Percentiles rank a stretch among this genome's conserved stretches.
Conservation (phyloP, 2,329 filamentous ascomycete species). For the Aspergillus ibericus region DNA sequence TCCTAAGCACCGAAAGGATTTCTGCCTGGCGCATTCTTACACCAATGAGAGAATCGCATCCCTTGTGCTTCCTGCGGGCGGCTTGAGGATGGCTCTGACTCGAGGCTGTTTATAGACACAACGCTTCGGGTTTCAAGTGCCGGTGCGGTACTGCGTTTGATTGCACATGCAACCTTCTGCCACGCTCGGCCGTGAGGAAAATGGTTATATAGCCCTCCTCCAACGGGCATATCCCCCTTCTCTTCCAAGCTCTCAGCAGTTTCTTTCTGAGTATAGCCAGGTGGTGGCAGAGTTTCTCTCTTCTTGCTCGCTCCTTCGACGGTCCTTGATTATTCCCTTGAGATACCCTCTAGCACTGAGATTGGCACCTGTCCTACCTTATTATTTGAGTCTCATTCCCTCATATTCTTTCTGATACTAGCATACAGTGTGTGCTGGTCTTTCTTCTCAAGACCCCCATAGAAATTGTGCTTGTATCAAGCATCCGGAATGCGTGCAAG, state of each 20-base stretch:
- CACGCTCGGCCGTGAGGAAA: not conserved
- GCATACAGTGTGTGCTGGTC: not conserved
- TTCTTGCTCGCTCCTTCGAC: not conserved
- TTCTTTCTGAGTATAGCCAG: not conserved
- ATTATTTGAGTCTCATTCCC: not conserved
- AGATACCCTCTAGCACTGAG: not conserved
- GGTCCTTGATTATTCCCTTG: not conserved
- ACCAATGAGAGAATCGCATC: slow-evolving; percentile 24
- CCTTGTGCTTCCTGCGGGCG: slow-evolving; percentile 22
- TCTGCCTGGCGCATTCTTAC: slow-evolving; percentile 21
- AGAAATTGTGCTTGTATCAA: slow-evolving; percentile 2
- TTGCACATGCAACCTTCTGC: slow-evolving; percentile 15
- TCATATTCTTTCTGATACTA: not conserved
- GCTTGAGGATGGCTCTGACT: slow-evolving; percentile 26
- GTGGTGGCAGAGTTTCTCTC: not conserved
- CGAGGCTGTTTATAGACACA: slow-evolving; percentile 29
- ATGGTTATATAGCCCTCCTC: slow-evolving; percentile 9
- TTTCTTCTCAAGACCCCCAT: not conserved
- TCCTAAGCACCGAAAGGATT: slow-evolving; percentile 12
- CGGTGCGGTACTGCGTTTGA: slow-evolving; percentile 24
- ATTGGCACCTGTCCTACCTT: not conserved
- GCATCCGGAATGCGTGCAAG: slow-evolving; percentile 22
- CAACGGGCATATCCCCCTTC: not conserved
- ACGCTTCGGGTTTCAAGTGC: slow-evolving; percentile 24
- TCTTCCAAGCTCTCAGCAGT: not conserved